Conservation (phyloP, 768 basidiomycete genomes). For the Termitomyces eurrhizus region DNA sequence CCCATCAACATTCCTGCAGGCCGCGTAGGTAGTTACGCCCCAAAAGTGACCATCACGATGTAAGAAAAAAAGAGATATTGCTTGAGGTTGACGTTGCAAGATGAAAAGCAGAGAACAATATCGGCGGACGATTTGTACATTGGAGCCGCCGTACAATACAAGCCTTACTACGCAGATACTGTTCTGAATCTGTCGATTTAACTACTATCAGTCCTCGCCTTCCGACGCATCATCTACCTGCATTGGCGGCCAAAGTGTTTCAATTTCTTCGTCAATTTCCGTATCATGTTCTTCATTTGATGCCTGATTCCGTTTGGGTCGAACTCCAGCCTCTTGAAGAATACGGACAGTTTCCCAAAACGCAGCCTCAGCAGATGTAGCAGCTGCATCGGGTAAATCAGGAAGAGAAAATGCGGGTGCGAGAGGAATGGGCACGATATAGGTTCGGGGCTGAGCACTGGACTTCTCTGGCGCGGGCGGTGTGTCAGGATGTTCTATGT, state of each 20-base stretch:
- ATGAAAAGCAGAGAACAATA: not conserved
- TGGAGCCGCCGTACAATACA: not conserved
- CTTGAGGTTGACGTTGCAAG: not conserved
- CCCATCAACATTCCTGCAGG: not conserved
- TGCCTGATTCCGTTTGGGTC: slow-evolving; percentile 6
- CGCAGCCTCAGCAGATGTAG: slow-evolving; percentile 50
- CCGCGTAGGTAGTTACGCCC: not conserved
- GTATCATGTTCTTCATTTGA: slow-evolving; percentile 1
- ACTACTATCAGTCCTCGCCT: not conserved
- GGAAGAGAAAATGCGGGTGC: slow-evolving; percentile 36
- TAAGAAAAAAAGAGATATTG: not conserved
- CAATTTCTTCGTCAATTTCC: slow-evolving; percentile 1
- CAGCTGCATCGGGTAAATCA: slow-evolving; percentile 54
- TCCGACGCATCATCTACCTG: slow-evolving; percentile 12
- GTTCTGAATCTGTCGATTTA: not conserved
- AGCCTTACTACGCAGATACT: no score
- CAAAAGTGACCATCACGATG: not conserved
- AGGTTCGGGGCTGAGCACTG: slow-evolving; percentile 3
- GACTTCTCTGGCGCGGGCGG: not conserved
- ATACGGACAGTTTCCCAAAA: slow-evolving; percentile 44
- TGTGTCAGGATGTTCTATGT: slow-evolving; percentile 37
- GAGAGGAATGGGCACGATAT: slow-evolving; percentile 24
- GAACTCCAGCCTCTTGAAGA: slow-evolving; percentile 18
- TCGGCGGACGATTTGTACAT: not conserved
- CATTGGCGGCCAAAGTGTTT: slow-evolving; percentile 19